Conservation (phyloP, 192 early-diverging fungal genomes). For the Entophlyctis luteolus region DNA sequence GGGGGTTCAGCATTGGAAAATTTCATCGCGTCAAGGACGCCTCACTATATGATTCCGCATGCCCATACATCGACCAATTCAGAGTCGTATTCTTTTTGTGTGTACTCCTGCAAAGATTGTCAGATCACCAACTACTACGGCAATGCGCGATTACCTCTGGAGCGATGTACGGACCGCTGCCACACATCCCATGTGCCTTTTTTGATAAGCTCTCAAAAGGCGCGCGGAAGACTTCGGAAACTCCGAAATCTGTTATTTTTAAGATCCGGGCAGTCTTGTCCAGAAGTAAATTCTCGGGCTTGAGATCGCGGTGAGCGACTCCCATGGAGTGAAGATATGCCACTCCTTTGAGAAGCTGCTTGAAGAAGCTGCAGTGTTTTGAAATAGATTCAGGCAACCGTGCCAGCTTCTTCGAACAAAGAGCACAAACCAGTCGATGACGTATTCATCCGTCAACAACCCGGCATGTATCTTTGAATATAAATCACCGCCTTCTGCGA, state of each 20-base stretch:
- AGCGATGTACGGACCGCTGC: constrained; percentile 95
- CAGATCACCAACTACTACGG: no score
- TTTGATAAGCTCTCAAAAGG: constrained; percentile 76
- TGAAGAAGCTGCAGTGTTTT: constrained; percentile 73
- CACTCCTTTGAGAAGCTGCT: constrained; percentile 86
- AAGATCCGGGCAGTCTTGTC: constrained; percentile 68
- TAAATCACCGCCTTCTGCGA: constrained; percentile 88
- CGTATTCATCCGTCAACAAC: background rate
- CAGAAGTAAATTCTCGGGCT: constrained; percentile 80
- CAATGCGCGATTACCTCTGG: constrained; percentile 74
- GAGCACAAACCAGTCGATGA: constrained; percentile 48
- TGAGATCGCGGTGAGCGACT: constrained; percentile 80
- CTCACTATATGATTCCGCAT: constrained; percentile 88
- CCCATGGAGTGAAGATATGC: constrained; percentile 87
- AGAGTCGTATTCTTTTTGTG: constrained; percentile 78
- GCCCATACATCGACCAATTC: constrained; percentile 91
- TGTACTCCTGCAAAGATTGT: constrained; percentile 46
- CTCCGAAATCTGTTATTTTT: constrained; percentile 98
- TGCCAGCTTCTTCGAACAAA: background rate
- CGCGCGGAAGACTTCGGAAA: constrained; percentile 89
- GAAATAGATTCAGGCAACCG: background rate
- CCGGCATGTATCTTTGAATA: constrained; percentile 32
- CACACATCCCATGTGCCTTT: constrained; percentile 84
- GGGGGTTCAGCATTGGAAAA: no score
- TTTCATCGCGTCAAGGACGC: no score